phyloP scores from a whole-genome alignment of 129 eudicot species.

The Lactuca sativa region DNA sequence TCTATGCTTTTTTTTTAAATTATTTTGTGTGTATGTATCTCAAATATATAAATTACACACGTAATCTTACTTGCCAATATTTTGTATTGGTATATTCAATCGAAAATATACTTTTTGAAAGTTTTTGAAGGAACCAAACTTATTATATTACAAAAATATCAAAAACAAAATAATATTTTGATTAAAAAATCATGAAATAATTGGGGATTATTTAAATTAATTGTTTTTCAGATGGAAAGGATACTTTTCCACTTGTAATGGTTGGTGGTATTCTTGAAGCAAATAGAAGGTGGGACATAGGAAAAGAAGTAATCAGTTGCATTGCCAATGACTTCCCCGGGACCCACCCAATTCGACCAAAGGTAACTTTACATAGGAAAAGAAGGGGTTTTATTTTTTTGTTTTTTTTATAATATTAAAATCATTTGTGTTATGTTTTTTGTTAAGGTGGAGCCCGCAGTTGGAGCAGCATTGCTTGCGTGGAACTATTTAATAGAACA shows the following conservation, averaged over 20 bases:
- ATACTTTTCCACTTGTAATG: constrained; percentile 78
- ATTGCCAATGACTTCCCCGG: constrained; percentile 77
- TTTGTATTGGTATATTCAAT: too few species aligned
- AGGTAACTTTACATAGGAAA: constrained; percentile 37
- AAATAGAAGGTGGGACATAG: constrained; percentile 88
- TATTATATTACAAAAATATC: too few species aligned
- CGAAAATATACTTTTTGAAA: too few species aligned
- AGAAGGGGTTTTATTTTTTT: neutral
- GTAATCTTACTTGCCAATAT: too few species aligned
- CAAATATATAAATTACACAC: too few species aligned
- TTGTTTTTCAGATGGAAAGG: constrained; percentile 53
- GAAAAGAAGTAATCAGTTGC: constrained; percentile 66
- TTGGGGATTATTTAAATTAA: neutral
- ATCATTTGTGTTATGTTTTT: neutral
- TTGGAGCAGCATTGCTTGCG: constrained; percentile 95
- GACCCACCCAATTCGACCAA: constrained; percentile 71
- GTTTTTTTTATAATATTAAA: neutral
- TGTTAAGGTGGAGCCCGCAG: constrained; percentile 89
- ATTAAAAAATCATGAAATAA: neutral
- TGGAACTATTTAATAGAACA: constrained; percentile 66
- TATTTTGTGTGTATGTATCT: too few species aligned
- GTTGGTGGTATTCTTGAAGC: constrained; percentile 97
- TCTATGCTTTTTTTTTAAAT: too few species aligned
- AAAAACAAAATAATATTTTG: neutral
- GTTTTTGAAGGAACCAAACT: too few species aligned